These are phyloP conservation scores for Suillus tomentosus DNA, from an alignment of 768 basidiomycete species.

Conservation along the genomic window DNA sequence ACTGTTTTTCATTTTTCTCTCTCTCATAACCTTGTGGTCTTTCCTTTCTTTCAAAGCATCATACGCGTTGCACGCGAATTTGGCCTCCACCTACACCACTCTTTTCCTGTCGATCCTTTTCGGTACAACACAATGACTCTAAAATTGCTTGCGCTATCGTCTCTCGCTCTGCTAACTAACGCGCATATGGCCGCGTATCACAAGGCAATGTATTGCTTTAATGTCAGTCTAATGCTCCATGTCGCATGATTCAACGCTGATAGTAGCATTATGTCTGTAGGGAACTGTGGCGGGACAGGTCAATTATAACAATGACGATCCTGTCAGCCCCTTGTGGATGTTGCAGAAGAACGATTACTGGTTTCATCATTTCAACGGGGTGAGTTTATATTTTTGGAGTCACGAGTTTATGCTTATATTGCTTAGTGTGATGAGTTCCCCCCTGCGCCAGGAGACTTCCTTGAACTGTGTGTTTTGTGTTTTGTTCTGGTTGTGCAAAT, in stretches of 20 bases:
- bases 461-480: slow-evolving; percentile 39
- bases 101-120: slow-evolving; percentile 5
- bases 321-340: slow-evolving; percentile 46
- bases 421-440: slow-evolving; percentile 49
- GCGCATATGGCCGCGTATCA: slow-evolving; percentile 47
- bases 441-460: slow-evolving; percentile 42
- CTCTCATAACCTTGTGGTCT: background rate
- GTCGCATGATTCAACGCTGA: background rate
- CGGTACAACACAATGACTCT: background rate
- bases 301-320: slow-evolving; percentile 41
- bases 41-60: background rate
- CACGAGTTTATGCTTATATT: slow-evolving; percentile 36
- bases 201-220: slow-evolving; percentile 48
- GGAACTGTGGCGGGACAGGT: slow-evolving; percentile 28
- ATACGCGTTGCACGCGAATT: slow-evolving; percentile 2
- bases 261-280: slow-evolving; percentile 19
- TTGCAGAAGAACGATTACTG: slow-evolving; percentile 45
- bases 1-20: background rate
- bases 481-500: background rate
- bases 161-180: slow-evolving; percentile 21
- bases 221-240: slow-evolving; percentile 30
- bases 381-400: slow-evolving; percentile 32
- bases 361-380: slow-evolving; percentile 26
- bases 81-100: background rate
- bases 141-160: background rate